Evolutionary conservation across 1,284 basidiomycete genomes (phyloP), one percentile per base, ranked within the genome.

Genomic region (Earliella scabrosa): DNA sequence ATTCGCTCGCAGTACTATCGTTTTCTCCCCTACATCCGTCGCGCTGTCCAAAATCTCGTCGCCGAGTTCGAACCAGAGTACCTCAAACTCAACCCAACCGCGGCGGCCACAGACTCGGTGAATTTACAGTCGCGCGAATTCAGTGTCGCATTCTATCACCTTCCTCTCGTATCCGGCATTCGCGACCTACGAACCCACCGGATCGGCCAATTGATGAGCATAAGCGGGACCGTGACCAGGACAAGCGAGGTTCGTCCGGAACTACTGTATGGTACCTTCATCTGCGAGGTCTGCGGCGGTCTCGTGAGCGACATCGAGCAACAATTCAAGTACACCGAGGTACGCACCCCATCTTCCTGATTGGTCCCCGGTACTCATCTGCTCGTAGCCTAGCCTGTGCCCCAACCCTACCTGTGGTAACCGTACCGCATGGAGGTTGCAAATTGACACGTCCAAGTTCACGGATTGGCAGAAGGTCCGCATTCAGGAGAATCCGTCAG

Each of bases 261-360:
- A 74, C 76, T 99, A 41, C 80, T 98, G 16, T 95, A 85, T 66
- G 97, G 96, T 18, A 96, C 93, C 52, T 99, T 98, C 72, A 87
- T 90, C 45, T 99, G 97, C 69, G 89, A 93, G 69, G 82, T 90
- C 40, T 99, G 97, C 73, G 83, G 86, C 50, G 92, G 90, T 35
- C 78, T 90, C 8, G 89, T 98, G n/a, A 86, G 91, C 56, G 96
- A 98, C 66, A 90, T 99, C 50, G 97, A 99, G 71, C 97, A 99
- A 71, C 97, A 99, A 71, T 99, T 99, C 84, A 98, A 98, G 73
- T 99, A 98, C 73, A 99, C 97, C 21, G 97, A 99, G 79, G 93
- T 93, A 54, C 49, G 73, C 13, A 31, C 13, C 61, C 43, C 44
- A n/a, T 31, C 5, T n/a, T 20, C 32, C 6, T 32, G 29, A 44